phyloP scores from a whole-genome alignment of 768 basidiomycete genomes.

The Macrolepiota fuliginosa region DNA sequence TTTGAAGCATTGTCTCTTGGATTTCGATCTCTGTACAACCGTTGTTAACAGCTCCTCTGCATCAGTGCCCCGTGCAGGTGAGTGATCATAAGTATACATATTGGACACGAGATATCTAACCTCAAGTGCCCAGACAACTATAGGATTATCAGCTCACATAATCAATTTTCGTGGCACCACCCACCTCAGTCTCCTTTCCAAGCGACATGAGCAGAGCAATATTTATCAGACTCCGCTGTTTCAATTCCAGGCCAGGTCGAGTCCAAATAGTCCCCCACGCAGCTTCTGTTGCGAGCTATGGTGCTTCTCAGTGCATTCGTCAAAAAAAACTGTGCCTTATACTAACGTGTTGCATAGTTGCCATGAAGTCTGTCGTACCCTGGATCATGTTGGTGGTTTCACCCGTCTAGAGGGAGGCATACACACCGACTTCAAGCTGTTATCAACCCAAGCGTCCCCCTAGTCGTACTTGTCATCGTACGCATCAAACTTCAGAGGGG shows the following conservation, averaged over 20 bases:
- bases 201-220: constrained; percentile 41
- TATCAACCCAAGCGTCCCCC: constrained; percentile 43
- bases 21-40: constrained; percentile 43
- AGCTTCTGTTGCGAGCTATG: constrained; percentile 17
- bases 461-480: constrained; percentile 14
- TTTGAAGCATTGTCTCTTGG: constrained; percentile 40
- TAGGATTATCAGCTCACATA: neutral
- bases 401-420: neutral
- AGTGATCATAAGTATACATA: neutral
- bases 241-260: constrained; percentile 42
- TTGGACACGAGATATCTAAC: neutral
- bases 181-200: constrained; percentile 41
- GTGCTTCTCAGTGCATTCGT: constrained; percentile 8
- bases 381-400: constrained; percentile 4
- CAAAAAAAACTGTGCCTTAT: neutral
- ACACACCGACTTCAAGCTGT: constrained; percentile 35
- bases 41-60: constrained; percentile 41
- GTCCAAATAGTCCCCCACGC: constrained; percentile 49
- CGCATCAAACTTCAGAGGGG: neutral
- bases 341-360: constrained; percentile 44
- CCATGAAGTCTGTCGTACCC: constrained; percentile 44
- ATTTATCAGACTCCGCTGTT: constrained; percentile 43
- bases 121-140: constrained; percentile 12
- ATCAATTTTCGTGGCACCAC: constrained; percentile 3
- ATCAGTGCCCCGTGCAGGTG: neutral